Evolutionary conservation across 441 rosid genomes (phyloP).

Genomic region (Pelargonium myrrhifolium): DNA sequence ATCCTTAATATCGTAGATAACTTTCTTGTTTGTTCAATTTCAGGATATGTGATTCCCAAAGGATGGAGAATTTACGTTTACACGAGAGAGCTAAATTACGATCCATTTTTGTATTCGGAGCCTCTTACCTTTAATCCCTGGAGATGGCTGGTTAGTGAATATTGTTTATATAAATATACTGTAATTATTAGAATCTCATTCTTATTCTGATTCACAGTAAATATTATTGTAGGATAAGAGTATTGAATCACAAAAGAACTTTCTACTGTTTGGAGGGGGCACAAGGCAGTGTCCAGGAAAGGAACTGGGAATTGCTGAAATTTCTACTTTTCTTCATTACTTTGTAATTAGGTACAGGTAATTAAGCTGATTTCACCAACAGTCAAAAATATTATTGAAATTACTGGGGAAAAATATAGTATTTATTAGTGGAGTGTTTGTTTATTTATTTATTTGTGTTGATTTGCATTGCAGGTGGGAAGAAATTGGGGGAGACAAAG

Average conservation of each 20-base stretch:
- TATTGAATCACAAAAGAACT: slow-evolving; percentile 47
- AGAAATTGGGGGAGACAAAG: slow-evolving; percentile 62
- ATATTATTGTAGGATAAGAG: slow-evolving; percentile 52
- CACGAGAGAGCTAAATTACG: neutral
- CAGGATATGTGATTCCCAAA: neutral
- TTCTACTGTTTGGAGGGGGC: slow-evolving; percentile 73
- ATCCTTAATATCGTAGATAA: too few species aligned
- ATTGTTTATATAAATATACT: too few species aligned
- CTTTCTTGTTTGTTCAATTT: neutral
- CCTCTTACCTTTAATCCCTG: slow-evolving; percentile 13
- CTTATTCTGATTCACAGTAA: too few species aligned
- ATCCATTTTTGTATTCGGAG: neutral
- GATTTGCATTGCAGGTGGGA: slow-evolving; percentile 59
- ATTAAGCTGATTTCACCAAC: too few species aligned
- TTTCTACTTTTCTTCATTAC: slow-evolving; percentile 80
- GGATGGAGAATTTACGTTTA: neutral
- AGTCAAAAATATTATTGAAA: too few species aligned
- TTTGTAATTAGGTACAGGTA: slow-evolving; percentile 73
- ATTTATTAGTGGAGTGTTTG: too few species aligned
- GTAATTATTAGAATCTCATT: too few species aligned
- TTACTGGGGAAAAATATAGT: too few species aligned
- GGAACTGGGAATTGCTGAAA: slow-evolving; percentile 73
- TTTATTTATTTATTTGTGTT: neutral
- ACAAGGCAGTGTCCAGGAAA: slow-evolving; percentile 81
- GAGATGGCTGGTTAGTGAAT: slow-evolving; percentile 84